phyloP scores from a whole-genome alignment of 257 asterid genomes.

The Handroanthus guayacan region DNA sequence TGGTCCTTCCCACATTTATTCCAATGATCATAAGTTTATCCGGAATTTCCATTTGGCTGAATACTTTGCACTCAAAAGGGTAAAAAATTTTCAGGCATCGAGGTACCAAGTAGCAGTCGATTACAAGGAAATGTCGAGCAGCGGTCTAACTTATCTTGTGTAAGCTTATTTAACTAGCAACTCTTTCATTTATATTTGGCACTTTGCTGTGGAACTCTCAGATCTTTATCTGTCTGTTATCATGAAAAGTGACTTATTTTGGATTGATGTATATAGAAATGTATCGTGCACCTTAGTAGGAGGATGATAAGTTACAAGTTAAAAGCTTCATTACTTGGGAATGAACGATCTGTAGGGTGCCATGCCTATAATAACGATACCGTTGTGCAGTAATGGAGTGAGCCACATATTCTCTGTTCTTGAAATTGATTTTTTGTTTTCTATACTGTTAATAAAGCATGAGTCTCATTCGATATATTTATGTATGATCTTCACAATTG shows the following conservation, averaged over 20 bases:
- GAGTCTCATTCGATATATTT: no score
- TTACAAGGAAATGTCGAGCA: neutral
- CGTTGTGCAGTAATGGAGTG: no score
- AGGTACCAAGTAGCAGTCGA: conserved; percentile 6
- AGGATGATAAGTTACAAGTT: no score
- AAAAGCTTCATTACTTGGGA: no score
- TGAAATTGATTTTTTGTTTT: no score
- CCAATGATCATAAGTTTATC: conserved; percentile 43
- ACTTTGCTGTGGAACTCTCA: neutral
- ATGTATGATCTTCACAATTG: no score
- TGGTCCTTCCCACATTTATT: conserved; percentile 88
- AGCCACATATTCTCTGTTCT: no score
- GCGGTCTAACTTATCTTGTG: conserved; percentile 31
- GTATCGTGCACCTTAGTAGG: no score
- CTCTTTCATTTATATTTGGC: neutral
- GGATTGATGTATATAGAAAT: no score
- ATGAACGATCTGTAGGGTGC: no score
- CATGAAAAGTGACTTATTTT: neutral
- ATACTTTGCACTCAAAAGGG: neutral
- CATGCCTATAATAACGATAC: no score
- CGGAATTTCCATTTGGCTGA: neutral
- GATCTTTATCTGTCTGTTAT: neutral
- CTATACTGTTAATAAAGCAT: no score
- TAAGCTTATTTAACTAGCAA: neutral
- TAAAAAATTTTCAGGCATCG: neutral